Evolutionary conservation across 1,284 basidiomycete species (phyloP), one percentile per base, ranked within the genome.

Genomic region (Trichosporon ovoides): DNA sequence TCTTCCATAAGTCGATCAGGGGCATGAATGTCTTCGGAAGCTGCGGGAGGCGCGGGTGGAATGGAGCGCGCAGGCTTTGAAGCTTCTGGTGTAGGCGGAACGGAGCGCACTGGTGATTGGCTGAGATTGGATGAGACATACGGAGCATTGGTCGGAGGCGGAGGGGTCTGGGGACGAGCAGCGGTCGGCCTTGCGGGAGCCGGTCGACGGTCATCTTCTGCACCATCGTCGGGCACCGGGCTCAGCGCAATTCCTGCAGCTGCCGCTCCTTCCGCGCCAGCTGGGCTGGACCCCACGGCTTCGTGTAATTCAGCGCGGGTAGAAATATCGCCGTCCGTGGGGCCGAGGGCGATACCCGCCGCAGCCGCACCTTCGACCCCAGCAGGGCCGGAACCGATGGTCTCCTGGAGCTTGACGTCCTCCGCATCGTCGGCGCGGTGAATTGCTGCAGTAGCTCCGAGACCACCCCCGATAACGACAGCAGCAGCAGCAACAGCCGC

Each of bases 311-410:
- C 12, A 16, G 43, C 2, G 24, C 43, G 43, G 43, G 3, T 7
- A 9, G 28, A 9, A 9, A 4, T 9, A 31, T 28, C 16, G 16
- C n/a, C 43, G 43, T 18, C 22, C 10, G 22, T 16, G 3, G 68
- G 65, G 1, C 59, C 56, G 18, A 75, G 52, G 7, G 76, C 73
- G 24, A 78, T 76, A 1, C 76, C 76, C 19, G 73, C 74, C 1
- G 66, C 67, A 19, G 55, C 54, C 0, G 75, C 76, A 7, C 76
- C 76, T 24, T 70, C 66, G 0, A 67, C 63, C 10, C 74, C 76
- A 10, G 56, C 58, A 0, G 52, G 38, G 5, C 72, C 68, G 13
- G 52, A 35, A 9, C 72, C 76, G 4, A 60, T 53, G 24, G 66
- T 53, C 52, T 72, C 74, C 1, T 63, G 37, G 7, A 18, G 16